Base-by-base conservation (phyloP, 2,329 filamentous ascomycete genomes). In the Diplocarpon mali region DNA sequence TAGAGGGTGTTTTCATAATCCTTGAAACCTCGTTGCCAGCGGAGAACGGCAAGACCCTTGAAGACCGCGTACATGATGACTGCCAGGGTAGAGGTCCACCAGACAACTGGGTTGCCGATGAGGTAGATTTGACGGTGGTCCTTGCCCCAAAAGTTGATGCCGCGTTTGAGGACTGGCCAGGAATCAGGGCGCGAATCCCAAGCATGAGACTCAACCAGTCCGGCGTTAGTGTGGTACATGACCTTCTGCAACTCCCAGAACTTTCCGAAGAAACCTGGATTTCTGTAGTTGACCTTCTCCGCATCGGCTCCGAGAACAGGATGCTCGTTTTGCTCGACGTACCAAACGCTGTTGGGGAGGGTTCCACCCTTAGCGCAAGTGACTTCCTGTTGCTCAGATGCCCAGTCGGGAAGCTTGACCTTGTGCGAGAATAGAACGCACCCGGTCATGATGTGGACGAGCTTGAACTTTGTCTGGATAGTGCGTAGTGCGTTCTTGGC, bases 131-230 rank as follows among this genome's bases (percentile, higher is more conserved):
- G 92, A 49, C 88, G 86, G 64, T 95, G 75, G 59, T 95, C 76
- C 59, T 84, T 88, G 54, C 90, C 88, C 92, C 92, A 98, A 73
- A 98, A 98, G 71, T 98, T 98, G 73, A 98, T 98, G 59, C 92
- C 92, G 51, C 92, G 86, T 55, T 78, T 78, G 42, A 98, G 78
- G 46, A 93, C 76, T 16, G 92, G 92, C 92, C 92, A 98, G 6
- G 88, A 90, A 29, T 80, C 78, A 28, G 92, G 92, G 37, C 92
- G 85, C 38, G 92, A 96, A 64, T 98, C 92, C 92, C 93, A 98
- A 42, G 89, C 87, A 62, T 98, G 92, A 14, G 89, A 95, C 60
- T 98, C 92, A 20, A 92, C 86, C 39, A 98, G 78, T 35, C 92
- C 92, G 28, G 92, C 92, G 62, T 98, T 98, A 30, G 92, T 98